A percentile compares a stretch with the other conserved stretches of the same genome.
Conservation (phyloP, 2,329 filamentous ascomycete species). For the Basipetospora chlamydospora region DNA sequence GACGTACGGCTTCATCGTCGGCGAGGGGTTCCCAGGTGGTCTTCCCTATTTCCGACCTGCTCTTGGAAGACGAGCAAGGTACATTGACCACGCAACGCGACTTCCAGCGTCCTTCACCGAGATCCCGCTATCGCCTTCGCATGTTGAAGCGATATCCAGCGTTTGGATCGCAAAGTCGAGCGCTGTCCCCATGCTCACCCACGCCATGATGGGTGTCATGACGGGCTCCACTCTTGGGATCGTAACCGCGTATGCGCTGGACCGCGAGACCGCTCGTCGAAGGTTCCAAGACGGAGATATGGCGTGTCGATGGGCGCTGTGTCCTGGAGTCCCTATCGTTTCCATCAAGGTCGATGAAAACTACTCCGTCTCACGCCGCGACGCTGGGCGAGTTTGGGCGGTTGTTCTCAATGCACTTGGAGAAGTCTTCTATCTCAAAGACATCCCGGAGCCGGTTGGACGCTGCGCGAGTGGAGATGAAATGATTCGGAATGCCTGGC, state of each 20-base stretch:
- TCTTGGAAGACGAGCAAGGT: slow-evolving; percentile 63
- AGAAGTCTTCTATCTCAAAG: slow-evolving; percentile 73
- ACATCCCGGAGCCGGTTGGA: slow-evolving; percentile 45
- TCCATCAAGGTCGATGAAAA: slow-evolving; percentile 71
- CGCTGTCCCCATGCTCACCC: slow-evolving; percentile 54
- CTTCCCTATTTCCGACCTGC: slow-evolving; percentile 62
- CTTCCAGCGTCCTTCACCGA: slow-evolving; percentile 51
- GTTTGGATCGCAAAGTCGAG: slow-evolving; percentile 85
- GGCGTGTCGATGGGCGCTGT: slow-evolving; percentile 78
- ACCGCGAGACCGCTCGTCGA: slow-evolving; percentile 39
- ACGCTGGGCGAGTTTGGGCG: slow-evolving; percentile 68
- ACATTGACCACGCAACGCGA: slow-evolving; percentile 48
- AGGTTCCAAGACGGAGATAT: slow-evolving; percentile 60
- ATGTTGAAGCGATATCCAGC: slow-evolving; percentile 57
- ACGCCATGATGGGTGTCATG: slow-evolving; percentile 68
- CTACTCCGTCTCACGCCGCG: slow-evolving; percentile 57
- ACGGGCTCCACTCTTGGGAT: slow-evolving; percentile 73
- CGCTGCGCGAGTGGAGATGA: slow-evolving; percentile 37
- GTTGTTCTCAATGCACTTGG: slow-evolving; percentile 86
- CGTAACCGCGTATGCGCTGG: slow-evolving; percentile 68
- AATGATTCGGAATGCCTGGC: slow-evolving; percentile 58
- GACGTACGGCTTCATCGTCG: slow-evolving; percentile 66
- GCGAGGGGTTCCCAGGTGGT: slow-evolving; percentile 76
- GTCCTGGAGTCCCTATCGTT: slow-evolving; percentile 85
- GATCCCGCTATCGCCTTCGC: slow-evolving; percentile 60